phyloP scores from a whole-genome alignment of 2,329 filamentous ascomycete genomes.

The Colletotrichum sp. region DNA sequence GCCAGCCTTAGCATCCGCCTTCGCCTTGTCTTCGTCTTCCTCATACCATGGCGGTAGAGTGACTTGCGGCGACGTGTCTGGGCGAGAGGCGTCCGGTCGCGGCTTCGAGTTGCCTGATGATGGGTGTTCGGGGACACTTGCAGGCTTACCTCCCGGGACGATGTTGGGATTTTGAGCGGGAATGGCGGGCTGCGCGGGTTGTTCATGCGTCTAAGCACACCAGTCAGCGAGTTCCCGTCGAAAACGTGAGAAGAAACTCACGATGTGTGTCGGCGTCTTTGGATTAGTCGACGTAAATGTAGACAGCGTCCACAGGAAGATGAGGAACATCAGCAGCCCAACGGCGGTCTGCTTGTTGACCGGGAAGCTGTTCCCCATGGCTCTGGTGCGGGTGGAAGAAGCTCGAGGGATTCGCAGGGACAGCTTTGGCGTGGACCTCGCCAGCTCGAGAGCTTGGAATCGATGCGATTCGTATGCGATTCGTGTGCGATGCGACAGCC shows the following conservation, averaged over 20 bases:
- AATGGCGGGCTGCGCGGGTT: background rate
- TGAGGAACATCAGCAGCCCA: background rate
- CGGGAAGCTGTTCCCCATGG: background rate
- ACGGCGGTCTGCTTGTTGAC: slow-evolving; percentile 12
- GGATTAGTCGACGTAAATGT: background rate
- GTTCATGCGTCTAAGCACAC: background rate
- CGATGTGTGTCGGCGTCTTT: background rate
- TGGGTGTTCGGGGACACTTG: background rate
- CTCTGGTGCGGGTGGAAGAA: background rate
- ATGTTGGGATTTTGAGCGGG: background rate
- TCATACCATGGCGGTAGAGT: slow-evolving; percentile 5
- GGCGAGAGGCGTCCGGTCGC: background rate
- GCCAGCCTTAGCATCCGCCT: background rate
- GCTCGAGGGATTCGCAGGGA: background rate
- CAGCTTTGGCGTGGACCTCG: background rate
- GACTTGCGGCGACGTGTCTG: background rate
- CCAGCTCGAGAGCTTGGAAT: background rate
- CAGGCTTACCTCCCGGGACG: background rate
- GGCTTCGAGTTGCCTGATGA: background rate
- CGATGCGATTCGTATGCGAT: background rate
- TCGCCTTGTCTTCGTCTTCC: background rate
- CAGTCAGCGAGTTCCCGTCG: background rate
- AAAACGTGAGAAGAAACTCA: background rate
- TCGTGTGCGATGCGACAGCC: background rate
- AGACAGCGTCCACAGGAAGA: slow-evolving; percentile 17